Base-by-base conservation (phyloP, 139 green algal species). In the Nannochloris sp. region DNA sequence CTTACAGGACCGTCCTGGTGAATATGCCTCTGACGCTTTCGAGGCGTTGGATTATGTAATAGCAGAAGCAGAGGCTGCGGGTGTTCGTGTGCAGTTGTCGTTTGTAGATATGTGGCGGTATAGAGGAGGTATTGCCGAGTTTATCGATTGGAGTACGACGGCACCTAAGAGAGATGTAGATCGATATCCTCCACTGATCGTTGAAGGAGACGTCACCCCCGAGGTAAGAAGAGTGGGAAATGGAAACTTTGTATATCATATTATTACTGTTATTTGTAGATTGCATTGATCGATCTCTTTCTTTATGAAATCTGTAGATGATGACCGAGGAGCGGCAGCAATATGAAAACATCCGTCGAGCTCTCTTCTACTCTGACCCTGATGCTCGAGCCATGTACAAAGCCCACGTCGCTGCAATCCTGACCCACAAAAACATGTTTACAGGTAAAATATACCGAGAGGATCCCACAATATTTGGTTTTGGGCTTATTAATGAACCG, bases 81-180 rank as follows among this genome's bases (percentile, higher is more conserved):
- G 82, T 1, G 61, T 94, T 90, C 77, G 79, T 46, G 70, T 75
- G 23, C 70, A 90, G 34, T 46, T 92, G n/a, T 80, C 71, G 1
- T 64, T 94, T n/a, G 56, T 77, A 2, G 82, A 94, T 76, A 88
- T 89, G 70, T 94, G 86, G 85, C 82, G 83, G 46, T 84, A 86
- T 64, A 2, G 12, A 68, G 74, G 57, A 13, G 69, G 72, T 32
- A 64, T 81, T 9, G 67, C 74, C 31, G 65, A 92, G 77, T 82
- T 85, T 23, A 61, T 92, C 37, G 84, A 92, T 68, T 90, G 80
- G 79, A 78, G 64, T 60, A 8, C 19, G 14, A 87, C 70, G 2
- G 6, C 30, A 39, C 29, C 54, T 6, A 14, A 36, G 0, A 60
- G 54, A 24, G n/a, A 8, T n/a, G 14, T 24, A 15, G 8, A 45